Conservation (phyloP, 2,329 filamentous ascomycete genomes). For the Aureobasidium musti region DNA sequence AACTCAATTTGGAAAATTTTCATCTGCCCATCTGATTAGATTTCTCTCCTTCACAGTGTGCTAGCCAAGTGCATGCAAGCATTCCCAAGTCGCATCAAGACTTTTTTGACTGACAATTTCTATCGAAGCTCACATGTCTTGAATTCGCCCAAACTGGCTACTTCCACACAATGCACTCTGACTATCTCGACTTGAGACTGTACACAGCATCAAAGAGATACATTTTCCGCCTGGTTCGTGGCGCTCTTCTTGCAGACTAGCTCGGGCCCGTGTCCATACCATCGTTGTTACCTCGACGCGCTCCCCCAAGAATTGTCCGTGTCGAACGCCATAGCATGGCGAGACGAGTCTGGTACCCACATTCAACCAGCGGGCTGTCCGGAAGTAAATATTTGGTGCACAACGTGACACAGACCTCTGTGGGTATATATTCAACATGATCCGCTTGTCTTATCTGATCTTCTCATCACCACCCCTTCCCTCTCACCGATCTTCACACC, state of each 20-base stretch:
- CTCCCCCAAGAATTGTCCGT: not conserved
- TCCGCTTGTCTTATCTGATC: not conserved
- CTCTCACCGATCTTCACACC: not conserved
- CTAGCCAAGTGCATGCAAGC: not conserved
- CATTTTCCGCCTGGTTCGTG: not conserved
- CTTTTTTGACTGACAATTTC: too few relatives aligned
- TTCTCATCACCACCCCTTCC: not conserved
- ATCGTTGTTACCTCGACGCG: not conserved
- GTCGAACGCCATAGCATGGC: not conserved
- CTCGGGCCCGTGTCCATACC: not conserved
- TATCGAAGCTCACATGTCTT: not conserved
- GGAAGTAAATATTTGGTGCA: not conserved
- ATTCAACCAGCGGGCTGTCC: too few relatives aligned
- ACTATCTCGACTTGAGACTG: too few relatives aligned
- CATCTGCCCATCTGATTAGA: constrained; percentile 1
- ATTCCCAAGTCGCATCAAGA: not conserved
- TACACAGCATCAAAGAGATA: too few relatives aligned
- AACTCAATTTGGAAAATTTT: not conserved
- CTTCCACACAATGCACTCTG: too few relatives aligned
- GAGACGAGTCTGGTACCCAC: not conserved
- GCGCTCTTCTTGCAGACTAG: not conserved
- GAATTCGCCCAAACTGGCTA: too few relatives aligned
- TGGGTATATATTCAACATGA: not conserved
- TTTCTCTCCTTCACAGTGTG: not conserved
- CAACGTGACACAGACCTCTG: not conserved